Base-by-base conservation (phyloP, 2,329 filamentous ascomycete species). In the Tricladium varicosporioides region DNA sequence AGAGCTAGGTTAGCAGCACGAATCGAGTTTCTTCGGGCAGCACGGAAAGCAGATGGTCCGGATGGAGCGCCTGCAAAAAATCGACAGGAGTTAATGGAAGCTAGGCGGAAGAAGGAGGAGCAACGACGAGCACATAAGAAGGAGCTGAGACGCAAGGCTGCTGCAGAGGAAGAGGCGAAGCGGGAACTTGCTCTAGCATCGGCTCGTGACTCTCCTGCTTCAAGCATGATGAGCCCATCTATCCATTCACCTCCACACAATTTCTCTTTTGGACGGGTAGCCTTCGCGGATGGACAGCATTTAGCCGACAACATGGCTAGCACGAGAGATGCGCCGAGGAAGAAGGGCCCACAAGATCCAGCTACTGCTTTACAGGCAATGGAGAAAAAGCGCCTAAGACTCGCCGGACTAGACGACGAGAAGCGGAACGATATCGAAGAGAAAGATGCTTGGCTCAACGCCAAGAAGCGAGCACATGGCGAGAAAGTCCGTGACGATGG, bases 381-480 rank as follows among this genome's bases (percentile, higher is more conserved):
- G 1, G 87, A 97, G 74, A 89, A 91, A 69, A 93, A 96, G 74
- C 88, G 92, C 75, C 85, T 87, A 67, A 87, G 92, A 27, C 76
- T 97, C 31, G 82, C 86, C 46, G 82, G 78, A 27, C 83, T 96
- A 68, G 89, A 93, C 66, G 84, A 87, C 1, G 83, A 85, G 63
- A 96, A 96, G 76, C 88, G 89, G 55, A 86, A 86, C 60, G 90
- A 96, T 58, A 87, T 97, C 46, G 86, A 92, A 59, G 91, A 97
- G 74, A 97, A 97, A 78, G 93, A 99, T 68, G 79, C 87, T 57
- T 99, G 94, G 94, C 79, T 97, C 58, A 93, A 89, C 48, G 94
- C 94, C 2, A 88, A 93, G 74, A 91, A 91, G 74, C 86, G 89
- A 19, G 91, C 88, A 1, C 90, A 96, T 71, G 94, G 94, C 49